Evolutionary conservation across 2,329 filamentous ascomycete species (phyloP).

Genomic region (Curvularia eragrostidis): DNA sequence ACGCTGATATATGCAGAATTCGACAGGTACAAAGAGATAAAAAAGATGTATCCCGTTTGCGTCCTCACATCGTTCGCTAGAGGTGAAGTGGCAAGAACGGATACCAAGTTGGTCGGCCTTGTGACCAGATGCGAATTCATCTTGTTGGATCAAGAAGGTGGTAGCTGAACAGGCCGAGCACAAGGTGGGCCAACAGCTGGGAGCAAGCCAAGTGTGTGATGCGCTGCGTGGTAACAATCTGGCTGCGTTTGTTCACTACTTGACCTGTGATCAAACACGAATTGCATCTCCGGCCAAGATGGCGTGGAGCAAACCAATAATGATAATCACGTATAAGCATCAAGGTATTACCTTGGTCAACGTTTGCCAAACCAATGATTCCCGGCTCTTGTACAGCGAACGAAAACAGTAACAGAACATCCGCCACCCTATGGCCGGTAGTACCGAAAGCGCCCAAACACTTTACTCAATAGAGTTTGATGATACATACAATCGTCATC

Average conservation of each 20-base stretch:
- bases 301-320: background rate
- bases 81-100: background rate
- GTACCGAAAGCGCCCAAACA: background rate
- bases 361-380: background rate
- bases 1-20: background rate
- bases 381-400: background rate
- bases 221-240: background rate
- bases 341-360: background rate
- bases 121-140: background rate
- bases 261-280: background rate
- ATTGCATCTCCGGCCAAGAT: background rate
- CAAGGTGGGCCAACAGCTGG: no score
- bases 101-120: background rate
- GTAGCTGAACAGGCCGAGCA: background rate
- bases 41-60: background rate
- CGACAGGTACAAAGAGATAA: background rate
- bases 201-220: background rate
- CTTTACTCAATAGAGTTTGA: background rate
- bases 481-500: background rate
- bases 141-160: background rate
- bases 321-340: background rate
- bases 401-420: background rate
- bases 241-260: background rate
- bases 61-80: background rate
- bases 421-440: background rate